Base-by-base conservation (phyloP, 2,329 filamentous ascomycete genomes). In the Ophiostoma tasmaniense region DNA sequence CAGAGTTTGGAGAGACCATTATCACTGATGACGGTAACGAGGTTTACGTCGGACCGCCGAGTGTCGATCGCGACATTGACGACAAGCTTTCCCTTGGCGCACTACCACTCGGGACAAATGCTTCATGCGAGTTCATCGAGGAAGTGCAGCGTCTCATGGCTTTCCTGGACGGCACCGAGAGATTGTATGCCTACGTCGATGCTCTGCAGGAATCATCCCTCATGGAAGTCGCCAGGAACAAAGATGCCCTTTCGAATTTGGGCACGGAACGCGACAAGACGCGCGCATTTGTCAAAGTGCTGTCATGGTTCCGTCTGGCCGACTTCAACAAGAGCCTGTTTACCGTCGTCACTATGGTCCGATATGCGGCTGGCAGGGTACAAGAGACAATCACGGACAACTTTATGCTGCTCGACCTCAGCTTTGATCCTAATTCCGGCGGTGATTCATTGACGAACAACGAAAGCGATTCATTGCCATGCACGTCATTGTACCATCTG, bases 101-200 rank as follows among this genome's bases (percentile, higher is more conserved):
- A 37, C 64, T 22, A 3, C 37, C 33, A 7, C 17, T 61, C 17
- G 61, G 66, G 25, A 39, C 66, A 14, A 52, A 13, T n/a, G n/a
- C 13, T 5, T 80, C 28, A 74, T 33, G 80, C 14, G 76, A 80
- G 22, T 79, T 85, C 70, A 76, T 79, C 67, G 80, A 86, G 30
- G 87, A 89, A 74, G 72, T 88, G 1, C 87, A 89, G 72, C 84
- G 87, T 17, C 75, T 89, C 5, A 82, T 89, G 79, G 87, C 86
- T 11, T 89, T 89, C 71, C 79, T 89, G 2, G 87, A 89, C 69
- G 78, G 76, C 11, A 87, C 86, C 0, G 84, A 88, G 33, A 81
- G 87, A 61, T 84, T 82, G 61, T 88, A 88, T 72, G 87, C 84
- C 17, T 84, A 83, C 0, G 81, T 81, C 28, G 84, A 85, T 68